A percentile compares a stretch with the other conserved stretches of the same genome.
Evolutionary conservation across 1,139 yeast species (phyloP).

Genomic region (Williopsis jadinii): DNA sequence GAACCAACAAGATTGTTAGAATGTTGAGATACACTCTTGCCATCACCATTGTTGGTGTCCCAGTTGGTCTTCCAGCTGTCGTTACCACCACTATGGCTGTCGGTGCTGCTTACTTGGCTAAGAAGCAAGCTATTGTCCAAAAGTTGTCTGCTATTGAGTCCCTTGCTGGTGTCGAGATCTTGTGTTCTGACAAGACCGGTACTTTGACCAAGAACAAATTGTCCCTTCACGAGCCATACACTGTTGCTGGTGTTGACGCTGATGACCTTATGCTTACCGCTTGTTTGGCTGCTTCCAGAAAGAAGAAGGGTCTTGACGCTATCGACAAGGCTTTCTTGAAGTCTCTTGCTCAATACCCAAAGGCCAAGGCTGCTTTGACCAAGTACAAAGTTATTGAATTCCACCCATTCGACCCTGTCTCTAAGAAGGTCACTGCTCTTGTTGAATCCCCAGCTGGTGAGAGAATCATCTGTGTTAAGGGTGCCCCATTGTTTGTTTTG

Average conservation of each 20-base stretch:
- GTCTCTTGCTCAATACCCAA: conserved; percentile 79
- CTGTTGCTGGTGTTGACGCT: conserved; percentile 97
- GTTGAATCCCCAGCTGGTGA: conserved; percentile 97
- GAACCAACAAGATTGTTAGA: conserved; percentile 81
- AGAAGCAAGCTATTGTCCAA: conserved; percentile 97
- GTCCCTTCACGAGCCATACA: conserved; percentile 96
- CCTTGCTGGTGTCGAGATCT: conserved; percentile 97
- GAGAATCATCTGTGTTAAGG: conserved; percentile 93
- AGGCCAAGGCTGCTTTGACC: conserved; percentile 91
- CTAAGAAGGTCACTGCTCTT: conserved; percentile 92
- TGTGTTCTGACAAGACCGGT: conserved; percentile 99
- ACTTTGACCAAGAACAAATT: conserved; percentile 97
- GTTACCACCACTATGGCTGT: conserved; percentile 99
- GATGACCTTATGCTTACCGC: conserved; percentile 98
- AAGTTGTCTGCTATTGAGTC: conserved; percentile 98
- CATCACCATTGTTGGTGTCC: conserved; percentile 98
- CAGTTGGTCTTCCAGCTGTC: conserved; percentile 99
- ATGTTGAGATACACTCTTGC: conserved; percentile 94
- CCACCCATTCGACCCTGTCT: conserved; percentile 97
- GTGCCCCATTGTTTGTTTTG: conserved; percentile 93
- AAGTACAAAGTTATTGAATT: conserved; percentile 93
- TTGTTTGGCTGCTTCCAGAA: conserved; percentile 96
- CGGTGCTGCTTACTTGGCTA: conserved; percentile 99
- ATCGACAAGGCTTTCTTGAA: conserved; percentile 96
- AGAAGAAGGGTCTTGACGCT: conserved; percentile 98